These are phyloP conservation scores for Coemansia sp. DNA, from an alignment of 192 early-diverging fungal species.

Conservation along the genomic window DNA sequence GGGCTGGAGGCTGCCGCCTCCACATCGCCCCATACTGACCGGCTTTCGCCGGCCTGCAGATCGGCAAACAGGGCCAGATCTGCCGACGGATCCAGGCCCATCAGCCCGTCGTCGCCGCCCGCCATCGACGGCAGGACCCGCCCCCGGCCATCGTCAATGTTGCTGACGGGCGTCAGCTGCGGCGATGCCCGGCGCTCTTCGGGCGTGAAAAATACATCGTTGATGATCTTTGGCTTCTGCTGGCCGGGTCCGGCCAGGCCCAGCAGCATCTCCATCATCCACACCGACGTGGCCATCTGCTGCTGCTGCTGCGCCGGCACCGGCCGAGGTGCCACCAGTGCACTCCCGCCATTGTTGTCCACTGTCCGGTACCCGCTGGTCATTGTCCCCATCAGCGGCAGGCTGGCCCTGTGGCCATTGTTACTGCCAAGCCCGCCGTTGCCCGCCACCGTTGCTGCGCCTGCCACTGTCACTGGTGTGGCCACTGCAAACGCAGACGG, in stretches of 20 bases:
- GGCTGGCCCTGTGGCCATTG: conserved; percentile 1
- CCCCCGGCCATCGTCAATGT: conserved; percentile 29
- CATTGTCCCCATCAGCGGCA: conserved; percentile 17
- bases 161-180: conserved; percentile 45
- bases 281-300: conserved; percentile 33
- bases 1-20: conserved; percentile 24
- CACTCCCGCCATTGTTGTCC: conserved; percentile 18
- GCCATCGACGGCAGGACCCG: conserved; percentile 23
- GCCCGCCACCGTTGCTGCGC: conserved; percentile 6
- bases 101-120: conserved; percentile 28
- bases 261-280: conserved; percentile 43
- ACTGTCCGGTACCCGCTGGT: not conserved
- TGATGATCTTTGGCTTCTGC: conserved; percentile 43
- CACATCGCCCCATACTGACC: conserved; percentile 40
- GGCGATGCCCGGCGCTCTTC: conserved; percentile 43
- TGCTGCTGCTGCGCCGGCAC: conserved; percentile 43
- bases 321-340: conserved; percentile 46
- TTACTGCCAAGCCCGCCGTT: conserved; percentile 5
- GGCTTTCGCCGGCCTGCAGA: conserved; percentile 18
- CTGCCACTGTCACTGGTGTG: not conserved
- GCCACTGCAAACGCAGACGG: conserved; percentile 40
- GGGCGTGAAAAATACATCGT: conserved; percentile 48
- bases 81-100: conserved; percentile 27
- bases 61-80: conserved; percentile 47
- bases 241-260: conserved; percentile 20